Base-by-base conservation (phyloP, 306 rosid species). In the Trifolium dubium region DNA sequence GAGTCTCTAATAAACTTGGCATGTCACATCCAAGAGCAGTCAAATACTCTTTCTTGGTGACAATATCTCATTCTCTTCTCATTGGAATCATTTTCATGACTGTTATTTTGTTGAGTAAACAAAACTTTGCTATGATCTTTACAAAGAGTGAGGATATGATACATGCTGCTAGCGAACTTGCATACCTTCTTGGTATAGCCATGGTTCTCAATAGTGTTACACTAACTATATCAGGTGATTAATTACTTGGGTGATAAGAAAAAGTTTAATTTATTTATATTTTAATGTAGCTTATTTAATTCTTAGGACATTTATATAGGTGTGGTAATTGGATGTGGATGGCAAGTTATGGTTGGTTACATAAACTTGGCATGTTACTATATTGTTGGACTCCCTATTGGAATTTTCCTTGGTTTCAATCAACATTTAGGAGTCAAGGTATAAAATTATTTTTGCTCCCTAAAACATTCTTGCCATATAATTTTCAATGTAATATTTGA, bases 281-380 rank as follows among this genome's bases (percentile, higher is more conserved):
- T 53, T 53, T 18, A 18, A 37, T 37, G 9, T 18, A 18, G 0
- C 6, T 17, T 53, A 23, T 23, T 2, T 37, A 17, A 15, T 18
- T 64, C 10, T 18, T 35, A 19, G 49, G 50, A 8, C 5, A 19
- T 18, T 43, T 44, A 6, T 40, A 44, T 66, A 66, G 90, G 93
- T 18, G 86, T 89, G 49, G 90, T 86, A 8, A 49, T 82, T 71
- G 89, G 90, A 56, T 77, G 88, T 51, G 93, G 93, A 67, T 79
- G 93, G 92, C 96, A 87, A 80, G 77, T 84, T 34, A 82, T 77
- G 76, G 87, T 82, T 62, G 96, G 74, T 80, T 84, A 82, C 32
- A 82, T 89, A 78, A 84, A 85, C 82, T 73, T 87, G 64, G 85
- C 71, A 23, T 68, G 87, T 66, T 89, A 84, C 51, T 85, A 85